Conservation (phyloP, 2,329 filamentous ascomycete species). For the Leptographium radiaticola region DNA sequence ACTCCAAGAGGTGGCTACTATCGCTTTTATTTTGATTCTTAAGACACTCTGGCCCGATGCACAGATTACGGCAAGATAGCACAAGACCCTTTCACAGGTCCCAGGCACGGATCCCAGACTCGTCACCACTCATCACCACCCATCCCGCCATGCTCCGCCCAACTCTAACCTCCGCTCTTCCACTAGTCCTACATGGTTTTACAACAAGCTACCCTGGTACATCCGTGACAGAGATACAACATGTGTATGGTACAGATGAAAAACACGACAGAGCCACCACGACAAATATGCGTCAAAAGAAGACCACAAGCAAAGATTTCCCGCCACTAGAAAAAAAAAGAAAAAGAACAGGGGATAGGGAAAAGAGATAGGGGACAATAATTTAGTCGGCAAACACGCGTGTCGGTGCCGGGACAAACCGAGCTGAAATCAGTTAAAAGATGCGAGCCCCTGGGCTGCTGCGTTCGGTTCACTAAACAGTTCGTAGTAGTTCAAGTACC, state of each 20-base stretch:
- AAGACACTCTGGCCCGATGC: no score
- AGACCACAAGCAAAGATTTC: neutral
- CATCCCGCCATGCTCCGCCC: no score
- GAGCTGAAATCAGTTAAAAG: slow-evolving; percentile 26
- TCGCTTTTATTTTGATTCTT: no score
- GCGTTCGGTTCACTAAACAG: slow-evolving; percentile 32
- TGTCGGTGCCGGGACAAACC: no score
- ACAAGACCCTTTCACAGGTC: no score
- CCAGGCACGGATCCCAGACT: no score
- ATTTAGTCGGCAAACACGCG: no score
- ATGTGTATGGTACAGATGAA: neutral
- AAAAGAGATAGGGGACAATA: neutral
- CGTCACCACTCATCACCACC: no score
- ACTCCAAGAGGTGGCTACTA: no score
- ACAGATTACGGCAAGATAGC: no score
- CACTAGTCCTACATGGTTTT: neutral
- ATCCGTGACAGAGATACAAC: neutral
- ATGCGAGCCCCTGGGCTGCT: slow-evolving; percentile 34
- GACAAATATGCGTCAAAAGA: neutral
- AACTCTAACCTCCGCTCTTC: no score
- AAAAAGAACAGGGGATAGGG: neutral
- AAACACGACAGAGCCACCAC: neutral
- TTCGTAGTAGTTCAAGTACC: slow-evolving; percentile 40
- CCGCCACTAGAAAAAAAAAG: neutral
- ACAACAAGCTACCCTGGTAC: no score